These are phyloP conservation scores for Fennellomyces sp. DNA, from an alignment of 371 early-diverging fungal genomes.

Conservation along the genomic window DNA sequence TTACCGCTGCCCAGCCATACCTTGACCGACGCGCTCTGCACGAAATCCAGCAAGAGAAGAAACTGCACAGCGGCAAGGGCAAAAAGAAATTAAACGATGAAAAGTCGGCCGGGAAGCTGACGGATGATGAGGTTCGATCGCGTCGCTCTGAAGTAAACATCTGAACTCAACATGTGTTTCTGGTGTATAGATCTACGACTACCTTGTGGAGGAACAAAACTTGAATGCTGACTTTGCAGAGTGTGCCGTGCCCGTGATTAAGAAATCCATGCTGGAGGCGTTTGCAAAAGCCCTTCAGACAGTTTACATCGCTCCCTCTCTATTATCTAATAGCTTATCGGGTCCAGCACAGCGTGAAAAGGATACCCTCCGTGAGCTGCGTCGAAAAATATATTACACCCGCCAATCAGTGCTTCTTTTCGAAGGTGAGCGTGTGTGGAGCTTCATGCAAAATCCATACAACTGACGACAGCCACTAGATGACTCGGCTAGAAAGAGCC, in stretches of 20 bases:
- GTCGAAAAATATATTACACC: constrained; percentile 9
- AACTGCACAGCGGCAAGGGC: constrained; percentile 17
- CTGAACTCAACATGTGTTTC: background rate
- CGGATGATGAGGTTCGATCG: constrained; percentile 7
- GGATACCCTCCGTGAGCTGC: background rate
- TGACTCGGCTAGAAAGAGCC: constrained; percentile 16
- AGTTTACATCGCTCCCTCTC: constrained; percentile 15
- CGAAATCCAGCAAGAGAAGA: constrained; percentile 19
- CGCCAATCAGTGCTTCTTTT: constrained; percentile 11
- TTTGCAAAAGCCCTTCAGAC: constrained; percentile 15
- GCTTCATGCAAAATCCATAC: background rate
- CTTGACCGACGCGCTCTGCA: constrained; percentile 15
- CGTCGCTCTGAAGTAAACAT: background rate
- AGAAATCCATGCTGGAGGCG: constrained; percentile 15
- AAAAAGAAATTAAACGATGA: constrained; percentile 13
- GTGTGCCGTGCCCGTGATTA: constrained; percentile 8
- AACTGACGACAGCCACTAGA: constrained; percentile 9
- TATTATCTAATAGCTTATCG: background rate
- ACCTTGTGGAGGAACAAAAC: constrained; percentile 8
- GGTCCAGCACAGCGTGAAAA: background rate
- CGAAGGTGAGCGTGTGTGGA: constrained; percentile 11
- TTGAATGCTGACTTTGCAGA: constrained; percentile 14
- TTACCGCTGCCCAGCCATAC: constrained; percentile 11
- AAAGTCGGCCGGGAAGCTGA: constrained; percentile 7
- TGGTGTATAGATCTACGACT: constrained; percentile 11